Evolutionary conservation across 441 rosid species (phyloP).

Genomic region (Erodium chrysanthum): DNA sequence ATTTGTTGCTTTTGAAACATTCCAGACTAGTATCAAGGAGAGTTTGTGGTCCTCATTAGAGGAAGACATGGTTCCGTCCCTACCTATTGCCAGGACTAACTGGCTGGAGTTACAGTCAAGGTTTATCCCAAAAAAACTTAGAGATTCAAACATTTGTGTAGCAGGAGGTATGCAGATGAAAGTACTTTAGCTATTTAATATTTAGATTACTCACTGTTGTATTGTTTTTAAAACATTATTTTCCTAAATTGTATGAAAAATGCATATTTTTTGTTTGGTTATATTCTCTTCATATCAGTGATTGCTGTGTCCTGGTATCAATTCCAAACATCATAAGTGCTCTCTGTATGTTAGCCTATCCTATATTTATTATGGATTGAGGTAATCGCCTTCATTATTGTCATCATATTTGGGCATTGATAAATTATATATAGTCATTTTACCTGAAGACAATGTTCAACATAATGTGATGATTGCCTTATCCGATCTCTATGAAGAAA

Average conservation of each 20-base stretch:
- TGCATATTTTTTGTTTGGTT: background rate
- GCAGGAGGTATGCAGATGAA: constrained; percentile 91
- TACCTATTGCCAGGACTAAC: constrained; percentile 59
- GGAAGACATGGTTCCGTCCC: constrained; percentile 82
- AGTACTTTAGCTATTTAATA: constrained; percentile 19
- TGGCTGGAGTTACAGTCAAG: constrained; percentile 95
- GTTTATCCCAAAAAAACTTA: constrained; percentile 48
- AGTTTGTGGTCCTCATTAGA: constrained; percentile 77
- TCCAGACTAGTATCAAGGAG: constrained; percentile 66
- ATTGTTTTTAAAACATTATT: background rate
- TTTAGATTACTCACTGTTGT: background rate
- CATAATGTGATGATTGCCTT: background rate
- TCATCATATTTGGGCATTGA: background rate
- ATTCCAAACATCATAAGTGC: background rate
- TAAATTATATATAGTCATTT: background rate
- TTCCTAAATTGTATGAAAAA: background rate
- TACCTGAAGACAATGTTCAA: background rate
- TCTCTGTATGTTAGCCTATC: background rate
- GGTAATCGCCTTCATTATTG: background rate
- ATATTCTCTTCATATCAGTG: background rate
- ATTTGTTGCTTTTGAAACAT: constrained; percentile 14
- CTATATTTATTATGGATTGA: background rate
- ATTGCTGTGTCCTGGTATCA: background rate
- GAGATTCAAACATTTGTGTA: constrained; percentile 81
- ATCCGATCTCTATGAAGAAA: background rate